These are phyloP conservation scores for Oryza longistaminata DNA, from an alignment of 176 grass and related monocot genomes.

Conservation along the genomic window DNA sequence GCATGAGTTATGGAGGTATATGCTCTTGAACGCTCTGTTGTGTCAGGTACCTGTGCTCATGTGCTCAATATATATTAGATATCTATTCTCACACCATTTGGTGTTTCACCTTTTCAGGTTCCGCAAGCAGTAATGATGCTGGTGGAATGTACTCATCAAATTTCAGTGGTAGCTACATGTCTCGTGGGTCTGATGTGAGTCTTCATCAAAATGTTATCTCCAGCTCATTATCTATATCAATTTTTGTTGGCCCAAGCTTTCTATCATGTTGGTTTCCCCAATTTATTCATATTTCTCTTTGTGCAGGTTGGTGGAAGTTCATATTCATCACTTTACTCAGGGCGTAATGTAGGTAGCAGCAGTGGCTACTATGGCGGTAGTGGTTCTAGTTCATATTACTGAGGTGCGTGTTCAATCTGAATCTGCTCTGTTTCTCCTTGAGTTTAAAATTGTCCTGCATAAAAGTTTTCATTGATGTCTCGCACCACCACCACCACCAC, in stretches of 20 bases:
- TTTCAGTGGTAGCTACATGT: conserved; percentile 53
- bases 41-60: conserved; percentile 8
- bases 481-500: background rate
- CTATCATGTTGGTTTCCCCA: background rate
- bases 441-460: conserved; percentile 1
- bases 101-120: conserved; percentile 48
- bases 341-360: conserved; percentile 52
- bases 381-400: conserved; percentile 79
- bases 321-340: conserved; percentile 61
- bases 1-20: conserved; percentile 80
- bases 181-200: conserved; percentile 90
- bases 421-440: background rate
- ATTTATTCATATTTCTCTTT: conserved; percentile 17
- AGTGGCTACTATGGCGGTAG: conserved; percentile 61
- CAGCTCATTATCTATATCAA: background rate
- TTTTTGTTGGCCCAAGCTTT: background rate
- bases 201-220: conserved; percentile 25
- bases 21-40: conserved; percentile 25
- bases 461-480: background rate
- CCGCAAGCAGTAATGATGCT: conserved; percentile 49
- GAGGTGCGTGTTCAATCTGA: conserved; percentile 52
- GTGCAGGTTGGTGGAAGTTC: conserved; percentile 71
- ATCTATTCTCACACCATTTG: background rate
- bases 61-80: background rate
- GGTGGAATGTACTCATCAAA: conserved; percentile 67